These are phyloP conservation scores for Hyparrhenia diplandra DNA, from an alignment of 176 grass and related monocot genomes.

Conservation along the genomic window DNA sequence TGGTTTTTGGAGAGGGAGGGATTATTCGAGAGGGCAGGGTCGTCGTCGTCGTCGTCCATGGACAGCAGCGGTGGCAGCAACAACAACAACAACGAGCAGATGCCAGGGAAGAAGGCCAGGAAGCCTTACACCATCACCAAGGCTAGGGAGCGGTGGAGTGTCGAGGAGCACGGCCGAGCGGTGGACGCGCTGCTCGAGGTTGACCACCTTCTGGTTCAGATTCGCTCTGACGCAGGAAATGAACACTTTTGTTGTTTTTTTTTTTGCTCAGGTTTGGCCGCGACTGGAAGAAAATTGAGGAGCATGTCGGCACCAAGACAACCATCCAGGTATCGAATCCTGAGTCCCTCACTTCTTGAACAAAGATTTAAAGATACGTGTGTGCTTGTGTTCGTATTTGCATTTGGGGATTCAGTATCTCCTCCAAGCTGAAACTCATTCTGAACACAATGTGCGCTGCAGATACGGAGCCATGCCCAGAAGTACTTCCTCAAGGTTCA, in stretches of 20 bases:
- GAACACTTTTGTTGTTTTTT: too few species aligned
- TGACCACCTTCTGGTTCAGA: neutral
- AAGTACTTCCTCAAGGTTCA: slow-evolving; percentile 95
- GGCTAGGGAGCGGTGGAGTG: slow-evolving; percentile 60
- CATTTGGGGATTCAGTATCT: too few species aligned
- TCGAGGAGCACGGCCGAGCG: slow-evolving; percentile 88
- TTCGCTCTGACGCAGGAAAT: too few species aligned
- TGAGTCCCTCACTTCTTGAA: too few species aligned
- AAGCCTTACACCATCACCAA: slow-evolving; percentile 91
- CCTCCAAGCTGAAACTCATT: neutral
- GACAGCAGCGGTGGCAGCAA: neutral
- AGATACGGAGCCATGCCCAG: slow-evolving; percentile 95
- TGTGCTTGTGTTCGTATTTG: too few species aligned
- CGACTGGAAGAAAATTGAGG: slow-evolving; percentile 98
- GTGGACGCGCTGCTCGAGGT: slow-evolving; percentile 82
- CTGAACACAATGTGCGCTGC: neutral
- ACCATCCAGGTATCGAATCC: slow-evolving; percentile 45
- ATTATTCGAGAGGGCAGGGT: neutral
- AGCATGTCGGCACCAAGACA: slow-evolving; percentile 85
- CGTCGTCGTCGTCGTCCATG: neutral
- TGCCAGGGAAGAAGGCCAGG: slow-evolving; percentile 59
- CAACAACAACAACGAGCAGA: too few species aligned
- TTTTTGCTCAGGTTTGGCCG: slow-evolving; percentile 58
- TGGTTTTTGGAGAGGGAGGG: neutral
- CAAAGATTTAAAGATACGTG: too few species aligned